A percentile compares a stretch with the other conserved stretches of the same genome.
Conservation (phyloP, 1,139 yeast species). For the Yamadazyma trypodendri region DNA sequence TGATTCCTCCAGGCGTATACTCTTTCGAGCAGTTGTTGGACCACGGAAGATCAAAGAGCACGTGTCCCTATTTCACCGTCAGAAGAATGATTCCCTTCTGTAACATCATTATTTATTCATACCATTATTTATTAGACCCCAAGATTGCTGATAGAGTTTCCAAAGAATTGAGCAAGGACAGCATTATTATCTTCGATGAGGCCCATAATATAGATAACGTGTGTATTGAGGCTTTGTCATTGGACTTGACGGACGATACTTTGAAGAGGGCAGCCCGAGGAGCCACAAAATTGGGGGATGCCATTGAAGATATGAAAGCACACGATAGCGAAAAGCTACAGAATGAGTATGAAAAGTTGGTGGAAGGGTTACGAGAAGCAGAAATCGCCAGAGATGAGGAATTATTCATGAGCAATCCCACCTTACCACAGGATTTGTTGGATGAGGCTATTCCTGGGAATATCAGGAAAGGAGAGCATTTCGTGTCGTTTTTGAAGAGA, state of each 20-base stretch:
- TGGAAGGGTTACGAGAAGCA: conserved; percentile 81
- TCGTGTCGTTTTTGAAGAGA: conserved; percentile 85
- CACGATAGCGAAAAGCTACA: conserved; percentile 83
- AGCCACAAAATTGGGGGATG: conserved; percentile 71
- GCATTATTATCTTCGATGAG: conserved; percentile 94
- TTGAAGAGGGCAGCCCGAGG: conserved; percentile 56
- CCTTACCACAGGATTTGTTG: conserved; percentile 76
- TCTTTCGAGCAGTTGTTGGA: conserved; percentile 82
- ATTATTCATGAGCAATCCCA: conserved; percentile 83
- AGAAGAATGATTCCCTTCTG: conserved; percentile 97
- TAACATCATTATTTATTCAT: conserved; percentile 91
- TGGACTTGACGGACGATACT: conserved; percentile 61
- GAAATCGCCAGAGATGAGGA: conserved; percentile 77
- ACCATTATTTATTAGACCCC: conserved; percentile 93
- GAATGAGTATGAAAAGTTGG: conserved; percentile 86
- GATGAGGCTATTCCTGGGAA: conserved; percentile 95
- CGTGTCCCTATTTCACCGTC: conserved; percentile 96
- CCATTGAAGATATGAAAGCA: conserved; percentile 76
- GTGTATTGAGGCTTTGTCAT: conserved; percentile 90
- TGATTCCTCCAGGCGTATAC: conserved; percentile 89
- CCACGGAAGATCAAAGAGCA: conserved; percentile 73
- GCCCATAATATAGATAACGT: conserved; percentile 99
- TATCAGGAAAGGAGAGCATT: conserved; percentile 94
- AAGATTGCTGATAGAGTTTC: conserved; percentile 96
- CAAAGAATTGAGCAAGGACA: conserved; percentile 84